These are phyloP conservation scores for Trichoderma parareesei DNA, from an alignment of 495 filamentous ascomycete genomes.

Conservation along the genomic window DNA sequence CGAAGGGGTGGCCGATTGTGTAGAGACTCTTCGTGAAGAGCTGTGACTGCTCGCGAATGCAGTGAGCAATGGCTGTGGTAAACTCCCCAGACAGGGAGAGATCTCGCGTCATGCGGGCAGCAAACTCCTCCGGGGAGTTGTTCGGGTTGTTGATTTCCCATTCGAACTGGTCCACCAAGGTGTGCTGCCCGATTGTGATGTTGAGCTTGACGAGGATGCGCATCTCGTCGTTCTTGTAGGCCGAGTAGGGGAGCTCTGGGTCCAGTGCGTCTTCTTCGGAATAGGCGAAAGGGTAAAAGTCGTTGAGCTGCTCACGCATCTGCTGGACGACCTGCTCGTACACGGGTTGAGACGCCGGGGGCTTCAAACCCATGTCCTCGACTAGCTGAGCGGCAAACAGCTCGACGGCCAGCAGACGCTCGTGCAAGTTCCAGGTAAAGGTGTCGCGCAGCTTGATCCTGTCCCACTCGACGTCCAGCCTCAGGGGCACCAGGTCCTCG, in stretches of 20 bases:
- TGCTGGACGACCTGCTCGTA: constrained; percentile 70
- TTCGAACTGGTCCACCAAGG: constrained; percentile 93
- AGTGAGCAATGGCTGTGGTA: constrained; percentile 93
- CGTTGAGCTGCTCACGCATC: constrained; percentile 81
- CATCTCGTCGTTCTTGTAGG: constrained; percentile 99
- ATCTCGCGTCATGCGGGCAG: constrained; percentile 76
- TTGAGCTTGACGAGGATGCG: constrained; percentile 90
- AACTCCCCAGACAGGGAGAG: constrained; percentile 94
- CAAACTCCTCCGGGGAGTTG: constrained; percentile 93
- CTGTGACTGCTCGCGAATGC: constrained; percentile 90
- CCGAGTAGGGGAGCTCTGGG: constrained; percentile 79
- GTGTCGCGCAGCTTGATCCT: constrained; percentile 95
- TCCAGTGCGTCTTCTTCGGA: constrained; percentile 88
- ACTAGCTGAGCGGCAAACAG: constrained; percentile 81
- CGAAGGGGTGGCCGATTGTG: constrained; percentile 86
- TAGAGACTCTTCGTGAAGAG: constrained; percentile 91
- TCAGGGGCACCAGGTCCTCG: constrained; percentile 84
- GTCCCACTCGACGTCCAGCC: constrained; percentile 91
- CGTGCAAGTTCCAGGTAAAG: constrained; percentile 97
- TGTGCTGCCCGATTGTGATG: constrained; percentile 94
- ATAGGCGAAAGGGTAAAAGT: constrained; percentile 85
- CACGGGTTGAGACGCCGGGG: constrained; percentile 58
- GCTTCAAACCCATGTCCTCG: constrained; percentile 74
- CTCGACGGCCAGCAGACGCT: constrained; percentile 68
- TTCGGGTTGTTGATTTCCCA: constrained; percentile 96